Conservation (phyloP, 495 filamentous ascomycete genomes). For the Podospora anserina region DNA sequence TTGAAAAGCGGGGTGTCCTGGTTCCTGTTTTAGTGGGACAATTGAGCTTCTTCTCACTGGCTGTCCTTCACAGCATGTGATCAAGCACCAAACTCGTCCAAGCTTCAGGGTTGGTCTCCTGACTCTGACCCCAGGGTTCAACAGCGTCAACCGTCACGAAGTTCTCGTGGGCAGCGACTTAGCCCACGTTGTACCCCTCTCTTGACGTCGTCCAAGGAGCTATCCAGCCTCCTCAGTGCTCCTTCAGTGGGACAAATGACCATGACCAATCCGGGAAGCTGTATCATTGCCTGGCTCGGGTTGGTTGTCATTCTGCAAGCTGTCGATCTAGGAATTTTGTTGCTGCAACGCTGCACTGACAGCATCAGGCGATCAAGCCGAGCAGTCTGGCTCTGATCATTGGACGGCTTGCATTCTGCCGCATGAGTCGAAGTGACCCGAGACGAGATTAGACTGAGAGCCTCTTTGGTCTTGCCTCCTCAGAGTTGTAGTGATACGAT, state of each 20-base stretch:
- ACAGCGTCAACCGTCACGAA: background rate
- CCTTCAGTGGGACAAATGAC: background rate
- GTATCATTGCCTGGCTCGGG: background rate
- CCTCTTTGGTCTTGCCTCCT: background rate
- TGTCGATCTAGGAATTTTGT: background rate
- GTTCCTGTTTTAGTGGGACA: background rate
- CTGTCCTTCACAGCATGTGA: background rate
- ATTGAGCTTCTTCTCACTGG: background rate
- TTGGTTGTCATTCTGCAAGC: background rate
- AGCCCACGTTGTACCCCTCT: background rate
- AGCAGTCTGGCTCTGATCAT: background rate
- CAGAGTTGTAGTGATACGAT: background rate
- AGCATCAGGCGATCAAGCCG: background rate
- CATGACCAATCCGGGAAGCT: background rate
- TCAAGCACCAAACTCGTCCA: background rate
- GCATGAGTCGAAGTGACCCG: background rate
- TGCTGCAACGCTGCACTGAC: background rate
- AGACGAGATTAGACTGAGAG: background rate
- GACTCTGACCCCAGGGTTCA: background rate
- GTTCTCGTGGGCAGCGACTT: background rate
- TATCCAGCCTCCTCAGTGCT: background rate
- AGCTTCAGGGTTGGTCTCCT: background rate
- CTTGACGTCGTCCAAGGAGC: background rate
- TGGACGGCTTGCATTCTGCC: background rate
- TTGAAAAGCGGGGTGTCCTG: background rate